Evolutionary conservation across 345 rosid species (phyloP), one percentile per base, ranked within the genome.

Genomic region (Euphorbia pulcherrima): DNA sequence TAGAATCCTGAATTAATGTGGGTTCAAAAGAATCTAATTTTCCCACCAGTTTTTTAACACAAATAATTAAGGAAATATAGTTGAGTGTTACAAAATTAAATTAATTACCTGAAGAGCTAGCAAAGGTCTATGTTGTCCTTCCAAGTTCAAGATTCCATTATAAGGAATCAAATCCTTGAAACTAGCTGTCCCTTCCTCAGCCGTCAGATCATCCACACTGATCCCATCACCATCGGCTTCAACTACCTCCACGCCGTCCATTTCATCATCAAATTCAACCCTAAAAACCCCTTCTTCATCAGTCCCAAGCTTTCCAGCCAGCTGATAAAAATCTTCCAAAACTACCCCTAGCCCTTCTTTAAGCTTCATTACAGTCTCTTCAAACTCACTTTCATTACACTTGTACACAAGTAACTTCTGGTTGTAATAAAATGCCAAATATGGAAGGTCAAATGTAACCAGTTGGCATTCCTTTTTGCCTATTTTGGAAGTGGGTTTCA

Each of bases 381-480:
- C 76, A 8, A 77, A 85, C n/a, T 44, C 37, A 26, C 27, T 77
- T 21, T 11, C 72, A 5, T 62, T 33, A 0, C 75, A 78, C 69
- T 73, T 88, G 82, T 94, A 94, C 69, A 91, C 69, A 35, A 94
- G 48, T 74, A 94, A 72, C 87, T 94, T 94, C 78, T 91, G 99
- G 87, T 94, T 91, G 78, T 91, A 94, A 72, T 83, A 85, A 68
- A 91, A 86, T 10, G 84, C 92, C 11, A 94, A 66, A 77, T 89
- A 91, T 6, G 99, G 99, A 51, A 94, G 95, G 75, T 94, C 99
- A 68, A 91, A 94, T 0, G 97, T 94, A 57, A 88, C 81, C 74
- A 94, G 58, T 5, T 84, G 88, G 58, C 86, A 86, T 20, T 91
- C 92, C 56, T 68, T 83, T 73, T 80, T 85, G 47, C 97, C 97